These are phyloP conservation scores for Pleurotus tuber-regium DNA, from an alignment of 768 basidiomycete species.

Conservation along the genomic window DNA sequence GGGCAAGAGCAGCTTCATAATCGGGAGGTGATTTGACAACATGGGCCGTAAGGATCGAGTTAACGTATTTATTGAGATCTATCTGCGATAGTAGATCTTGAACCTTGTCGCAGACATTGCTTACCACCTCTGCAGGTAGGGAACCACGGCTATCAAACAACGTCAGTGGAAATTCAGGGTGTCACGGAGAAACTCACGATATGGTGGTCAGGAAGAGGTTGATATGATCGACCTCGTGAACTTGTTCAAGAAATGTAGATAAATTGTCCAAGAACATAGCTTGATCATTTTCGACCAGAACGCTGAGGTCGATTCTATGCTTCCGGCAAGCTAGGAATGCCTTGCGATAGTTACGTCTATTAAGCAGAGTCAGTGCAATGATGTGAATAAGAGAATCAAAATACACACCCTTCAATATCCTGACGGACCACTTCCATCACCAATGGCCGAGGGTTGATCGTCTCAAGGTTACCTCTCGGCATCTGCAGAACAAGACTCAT, in stretches of 20 bases:
- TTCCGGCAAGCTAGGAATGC: conserved; percentile 91
- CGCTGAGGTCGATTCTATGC: conserved; percentile 88
- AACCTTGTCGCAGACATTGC: conserved; percentile 74
- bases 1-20: conserved; percentile 77
- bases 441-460: conserved; percentile 87
- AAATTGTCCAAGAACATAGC: conserved; percentile 62
- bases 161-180: conserved; percentile 6
- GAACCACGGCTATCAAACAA: conserved; percentile 51
- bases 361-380: not conserved
- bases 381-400: not conserved
- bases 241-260: conserved; percentile 72
- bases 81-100: conserved; percentile 66
- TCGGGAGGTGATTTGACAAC: conserved; percentile 91
- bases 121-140: conserved; percentile 55
- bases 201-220: conserved; percentile 88
- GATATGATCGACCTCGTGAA: conserved; percentile 87
- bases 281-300: conserved; percentile 83
- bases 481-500: conserved; percentile 95
- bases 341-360: conserved; percentile 74
- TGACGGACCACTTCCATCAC: conserved; percentile 81
- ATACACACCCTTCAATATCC: conserved; percentile 69
- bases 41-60: conserved; percentile 89
- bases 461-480: conserved; percentile 97
- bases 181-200: conserved; percentile 50
- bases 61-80: conserved; percentile 79